phyloP scores from a whole-genome alignment of 352 stramenopile genomes.

The Elongisporangium undulatum region DNA sequence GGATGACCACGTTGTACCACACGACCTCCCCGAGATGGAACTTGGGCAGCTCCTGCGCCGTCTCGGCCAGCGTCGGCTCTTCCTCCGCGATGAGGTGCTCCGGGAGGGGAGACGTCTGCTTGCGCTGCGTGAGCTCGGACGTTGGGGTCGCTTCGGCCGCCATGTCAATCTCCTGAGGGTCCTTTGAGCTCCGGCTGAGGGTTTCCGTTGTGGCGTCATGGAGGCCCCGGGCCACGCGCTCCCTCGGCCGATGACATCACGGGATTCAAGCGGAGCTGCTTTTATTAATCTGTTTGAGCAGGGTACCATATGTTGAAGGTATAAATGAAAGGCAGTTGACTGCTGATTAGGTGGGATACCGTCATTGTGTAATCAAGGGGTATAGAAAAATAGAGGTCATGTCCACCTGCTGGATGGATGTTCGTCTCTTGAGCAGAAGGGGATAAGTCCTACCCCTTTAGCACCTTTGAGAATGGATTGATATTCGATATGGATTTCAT shows the following conservation, averaged over 20 bases:
- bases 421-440: neutral
- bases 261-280: neutral
- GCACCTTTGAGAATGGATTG: neutral
- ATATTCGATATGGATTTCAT: neutral
- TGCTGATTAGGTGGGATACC: neutral
- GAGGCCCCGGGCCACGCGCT: neutral
- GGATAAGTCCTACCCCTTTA: neutral
- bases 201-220: neutral
- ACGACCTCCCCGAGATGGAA: slow-evolving; percentile 74
- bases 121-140: neutral
- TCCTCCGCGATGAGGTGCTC: slow-evolving; percentile 26
- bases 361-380: neutral
- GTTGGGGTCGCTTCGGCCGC: neutral
- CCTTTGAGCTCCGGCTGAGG: neutral
- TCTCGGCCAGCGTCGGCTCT: slow-evolving; percentile 25
- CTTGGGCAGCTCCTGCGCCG: slow-evolving; percentile 23
- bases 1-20: slow-evolving; percentile 83
- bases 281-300: neutral
- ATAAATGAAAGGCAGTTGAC: neutral
- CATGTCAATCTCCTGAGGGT: neutral
- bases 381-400: neutral
- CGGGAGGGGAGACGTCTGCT: neutral
- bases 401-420: neutral
- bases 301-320: neutral
- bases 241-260: neutral